Percentiles rank a stretch among this genome's conserved stretches.
phyloP scores from a whole-genome alignment of 306 rosid genomes.

The Corylus heterophylla region DNA sequence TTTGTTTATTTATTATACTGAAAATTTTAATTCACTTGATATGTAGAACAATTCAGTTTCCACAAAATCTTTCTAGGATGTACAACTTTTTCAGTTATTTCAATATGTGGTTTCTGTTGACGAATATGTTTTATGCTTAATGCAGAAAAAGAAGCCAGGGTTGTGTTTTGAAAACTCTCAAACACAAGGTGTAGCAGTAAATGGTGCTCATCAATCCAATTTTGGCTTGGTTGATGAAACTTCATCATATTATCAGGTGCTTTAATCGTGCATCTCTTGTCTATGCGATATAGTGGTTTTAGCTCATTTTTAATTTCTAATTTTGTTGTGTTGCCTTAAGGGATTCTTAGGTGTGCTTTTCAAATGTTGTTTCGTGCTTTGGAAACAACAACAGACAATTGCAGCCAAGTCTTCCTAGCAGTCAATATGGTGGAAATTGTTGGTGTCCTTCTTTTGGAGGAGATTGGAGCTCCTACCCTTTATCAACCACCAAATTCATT shows the following conservation, averaged over 20 bases:
- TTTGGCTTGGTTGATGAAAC: slow-evolving; percentile 30
- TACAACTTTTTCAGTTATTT: no score
- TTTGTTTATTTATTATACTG: no score
- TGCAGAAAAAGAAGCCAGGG: slow-evolving; percentile 55
- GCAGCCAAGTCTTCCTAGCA: slow-evolving; percentile 31
- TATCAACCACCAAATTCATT: no score
- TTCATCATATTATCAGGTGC: slow-evolving; percentile 64
- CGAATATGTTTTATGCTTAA: background rate
- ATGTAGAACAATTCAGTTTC: no score
- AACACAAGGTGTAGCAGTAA: slow-evolving; percentile 43
- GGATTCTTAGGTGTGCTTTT: no score
- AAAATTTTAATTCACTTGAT: no score
- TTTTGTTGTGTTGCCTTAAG: no score
- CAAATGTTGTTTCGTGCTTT: no score
- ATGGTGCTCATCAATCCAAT: slow-evolving; percentile 49
- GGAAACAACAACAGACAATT: no score
- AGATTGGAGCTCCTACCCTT: slow-evolving; percentile 7
- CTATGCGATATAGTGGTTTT: background rate
- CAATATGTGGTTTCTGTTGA: background rate
- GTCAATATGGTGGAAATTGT: slow-evolving; percentile 12
- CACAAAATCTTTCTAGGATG: no score
- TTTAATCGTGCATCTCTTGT: slow-evolving; percentile 25
- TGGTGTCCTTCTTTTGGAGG: slow-evolving; percentile 52
- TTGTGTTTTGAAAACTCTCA: slow-evolving; percentile 51
- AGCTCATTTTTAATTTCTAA: no score